Evolutionary conservation across 257 asterid species (phyloP), one percentile per base, ranked within the genome.

Genomic region (Anisodus acutangulus): DNA sequence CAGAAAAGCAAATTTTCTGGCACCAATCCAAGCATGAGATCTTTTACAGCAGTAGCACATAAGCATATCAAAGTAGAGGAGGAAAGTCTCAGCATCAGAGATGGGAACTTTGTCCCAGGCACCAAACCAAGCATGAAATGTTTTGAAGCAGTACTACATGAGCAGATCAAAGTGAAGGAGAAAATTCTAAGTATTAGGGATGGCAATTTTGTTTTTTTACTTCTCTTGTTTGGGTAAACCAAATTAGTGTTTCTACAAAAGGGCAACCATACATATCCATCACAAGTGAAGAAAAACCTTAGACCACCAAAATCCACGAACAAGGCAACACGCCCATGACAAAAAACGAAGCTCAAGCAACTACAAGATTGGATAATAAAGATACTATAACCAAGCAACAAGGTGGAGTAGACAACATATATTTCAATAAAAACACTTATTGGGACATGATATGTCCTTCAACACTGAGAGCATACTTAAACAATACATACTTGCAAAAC

Each of bases 401-500:
- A 17, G 17, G 80, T 6, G 0, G 60, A 74, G 80, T 74, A 74
- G 13, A 47, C n/a, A n/a, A 47, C 80, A 74, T 6, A 72, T 47
- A 47, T 47, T 47, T 47, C 60, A 72, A 72, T 41, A 45, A 41
- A 69, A 70, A 70, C 22, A 51, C 37, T 72, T 76, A 49, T 51
- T 76, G 62, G 60, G 45, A 76, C 62, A 76, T 13, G 12, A 51
- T 49, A 51, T 51, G 45, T 76, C 81, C 62, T 49, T 22, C 81
- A 51, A 26, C 59, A 22, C 22, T 74, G 62, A 76, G 19, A 51
- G 22, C 45, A 51, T 51, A 76, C 1, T 4, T 51, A 76, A 47
- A 66, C 31, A n/a, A 11, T 31, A 89, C 90, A 78, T 55, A 95
- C 99, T 89, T 93, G 99, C 84, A 95, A 90, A 82, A 83, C 92